These are phyloP conservation scores for Aspergillus saccharolyticus DNA, from an alignment of 495 filamentous ascomycete genomes.

Conservation along the genomic window DNA sequence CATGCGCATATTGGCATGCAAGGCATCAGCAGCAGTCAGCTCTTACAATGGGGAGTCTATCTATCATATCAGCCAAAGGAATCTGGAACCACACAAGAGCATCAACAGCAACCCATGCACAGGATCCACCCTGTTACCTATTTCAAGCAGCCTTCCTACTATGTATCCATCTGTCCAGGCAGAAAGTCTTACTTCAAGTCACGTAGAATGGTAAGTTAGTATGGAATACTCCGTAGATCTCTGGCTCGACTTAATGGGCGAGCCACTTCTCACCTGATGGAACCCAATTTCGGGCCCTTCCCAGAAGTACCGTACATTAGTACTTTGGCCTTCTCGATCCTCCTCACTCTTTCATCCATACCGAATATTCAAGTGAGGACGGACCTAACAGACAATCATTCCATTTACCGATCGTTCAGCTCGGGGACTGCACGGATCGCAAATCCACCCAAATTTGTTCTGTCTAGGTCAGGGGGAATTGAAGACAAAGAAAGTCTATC, in stretches of 20 bases:
- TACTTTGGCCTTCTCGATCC: background rate
- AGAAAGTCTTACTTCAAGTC: background rate
- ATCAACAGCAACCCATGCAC: background rate
- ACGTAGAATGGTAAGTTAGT: background rate
- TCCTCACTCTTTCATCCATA: too few relatives aligned
- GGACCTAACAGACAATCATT: too few relatives aligned
- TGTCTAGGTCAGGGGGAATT: background rate
- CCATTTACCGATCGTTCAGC: background rate
- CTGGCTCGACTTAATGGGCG: too few relatives aligned
- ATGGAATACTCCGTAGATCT: too few relatives aligned
- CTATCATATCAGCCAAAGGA: background rate
- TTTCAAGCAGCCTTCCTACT: background rate
- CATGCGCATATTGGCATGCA: background rate
- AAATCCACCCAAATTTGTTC: background rate
- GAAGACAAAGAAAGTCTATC: background rate
- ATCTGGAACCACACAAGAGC: background rate
- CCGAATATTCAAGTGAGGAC: too few relatives aligned
- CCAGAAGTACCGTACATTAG: background rate
- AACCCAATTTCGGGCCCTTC: background rate
- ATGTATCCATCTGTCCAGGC: background rate
- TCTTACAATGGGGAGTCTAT: background rate
- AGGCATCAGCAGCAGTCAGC: constrained; percentile 2
- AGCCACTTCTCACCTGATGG: background rate
- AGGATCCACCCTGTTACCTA: background rate
- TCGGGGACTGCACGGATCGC: background rate